Evolutionary conservation across 2,329 filamentous ascomycete species (phyloP).

Genomic region (Xylariaceae sp.): DNA sequence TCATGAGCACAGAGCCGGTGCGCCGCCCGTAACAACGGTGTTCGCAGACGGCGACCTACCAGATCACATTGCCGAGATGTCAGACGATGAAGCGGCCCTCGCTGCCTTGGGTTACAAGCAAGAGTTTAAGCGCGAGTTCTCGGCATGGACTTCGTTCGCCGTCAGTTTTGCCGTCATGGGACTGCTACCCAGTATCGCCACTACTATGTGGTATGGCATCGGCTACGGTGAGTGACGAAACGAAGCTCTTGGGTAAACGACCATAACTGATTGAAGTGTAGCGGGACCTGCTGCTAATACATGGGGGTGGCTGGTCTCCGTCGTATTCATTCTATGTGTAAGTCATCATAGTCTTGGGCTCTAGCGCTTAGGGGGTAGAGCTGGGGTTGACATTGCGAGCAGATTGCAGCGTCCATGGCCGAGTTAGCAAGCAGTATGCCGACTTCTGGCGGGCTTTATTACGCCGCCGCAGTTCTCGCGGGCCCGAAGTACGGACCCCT

Average conservation of each 20-base stretch:
- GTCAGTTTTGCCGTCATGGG: constrained; percentile 77
- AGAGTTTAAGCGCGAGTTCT: constrained; percentile 69
- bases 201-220: constrained; percentile 74
- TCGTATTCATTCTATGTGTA: constrained; percentile 74
- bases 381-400: constrained; percentile 1
- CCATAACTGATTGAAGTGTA: constrained; percentile 24
- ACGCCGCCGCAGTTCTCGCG: constrained; percentile 74
- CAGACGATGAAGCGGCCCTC: constrained; percentile 64
- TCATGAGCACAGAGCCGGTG: constrained; percentile 8
- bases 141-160: constrained; percentile 75
- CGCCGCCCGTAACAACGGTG: constrained; percentile 39
- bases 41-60: constrained; percentile 38
- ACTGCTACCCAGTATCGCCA: constrained; percentile 73
- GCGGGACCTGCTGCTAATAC: constrained; percentile 63
- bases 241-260: background rate
- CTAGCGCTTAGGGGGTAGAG: background rate
- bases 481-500: constrained; percentile 44
- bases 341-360: constrained; percentile 15
- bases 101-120: constrained; percentile 65
- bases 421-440: constrained; percentile 78
- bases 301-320: constrained; percentile 78
- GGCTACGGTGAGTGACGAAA: constrained; percentile 44
- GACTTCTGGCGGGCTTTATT: constrained; percentile 76
- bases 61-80: constrained; percentile 40
- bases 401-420: constrained; percentile 68